A percentile compares a stretch with the other conserved stretches of the same genome.
Evolutionary conservation across 2,329 filamentous ascomycete genomes (phyloP).

Genomic region (Phialemoniopsis sp.): DNA sequence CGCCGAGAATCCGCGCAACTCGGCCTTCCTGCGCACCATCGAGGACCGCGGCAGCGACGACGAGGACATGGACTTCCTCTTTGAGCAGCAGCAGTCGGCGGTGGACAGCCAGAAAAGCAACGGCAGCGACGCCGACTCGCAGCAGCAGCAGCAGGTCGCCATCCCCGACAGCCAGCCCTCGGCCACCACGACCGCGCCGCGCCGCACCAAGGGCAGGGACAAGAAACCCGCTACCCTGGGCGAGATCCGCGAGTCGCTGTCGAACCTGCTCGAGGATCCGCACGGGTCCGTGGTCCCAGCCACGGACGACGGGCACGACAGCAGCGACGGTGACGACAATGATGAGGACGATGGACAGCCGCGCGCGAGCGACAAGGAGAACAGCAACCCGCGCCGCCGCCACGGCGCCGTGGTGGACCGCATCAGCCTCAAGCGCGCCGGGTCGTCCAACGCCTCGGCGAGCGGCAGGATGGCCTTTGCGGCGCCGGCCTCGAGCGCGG

Average conservation of each 20-base stretch:
- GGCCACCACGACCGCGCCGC: constrained; percentile 26
- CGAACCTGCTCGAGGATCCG: constrained; percentile 71
- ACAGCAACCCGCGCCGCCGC: constrained; percentile 32
- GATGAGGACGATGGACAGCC: not conserved
- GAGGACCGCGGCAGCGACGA: constrained; percentile 77
- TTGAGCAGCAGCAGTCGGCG: constrained; percentile 32
- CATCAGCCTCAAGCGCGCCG: constrained; percentile 61
- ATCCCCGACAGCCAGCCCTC: constrained; percentile 47
- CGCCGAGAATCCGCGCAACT: constrained; percentile 81
- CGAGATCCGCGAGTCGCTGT: constrained; percentile 80
- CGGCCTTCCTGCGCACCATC: constrained; percentile 85
- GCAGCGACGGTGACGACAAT: constrained; percentile 15
- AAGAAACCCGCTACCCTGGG: constrained; percentile 71
- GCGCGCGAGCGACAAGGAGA: constrained; percentile 41
- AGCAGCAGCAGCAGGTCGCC: constrained; percentile 11
- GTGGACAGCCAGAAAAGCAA: constrained; percentile 15
- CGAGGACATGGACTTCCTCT: constrained; percentile 60
- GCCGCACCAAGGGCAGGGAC: constrained; percentile 52
- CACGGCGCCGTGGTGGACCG: constrained; percentile 66
- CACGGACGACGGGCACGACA: constrained; percentile 44
- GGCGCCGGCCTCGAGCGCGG: constrained; percentile 25
- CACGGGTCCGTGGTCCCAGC: constrained; percentile 42
- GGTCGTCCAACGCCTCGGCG: constrained; percentile 27
- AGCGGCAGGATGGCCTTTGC: constrained; percentile 53
- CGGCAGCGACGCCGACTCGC: not conserved